phyloP scores from a whole-genome alignment of 768 basidiomycete species.

The Tubosaeta brunneosetosa region DNA sequence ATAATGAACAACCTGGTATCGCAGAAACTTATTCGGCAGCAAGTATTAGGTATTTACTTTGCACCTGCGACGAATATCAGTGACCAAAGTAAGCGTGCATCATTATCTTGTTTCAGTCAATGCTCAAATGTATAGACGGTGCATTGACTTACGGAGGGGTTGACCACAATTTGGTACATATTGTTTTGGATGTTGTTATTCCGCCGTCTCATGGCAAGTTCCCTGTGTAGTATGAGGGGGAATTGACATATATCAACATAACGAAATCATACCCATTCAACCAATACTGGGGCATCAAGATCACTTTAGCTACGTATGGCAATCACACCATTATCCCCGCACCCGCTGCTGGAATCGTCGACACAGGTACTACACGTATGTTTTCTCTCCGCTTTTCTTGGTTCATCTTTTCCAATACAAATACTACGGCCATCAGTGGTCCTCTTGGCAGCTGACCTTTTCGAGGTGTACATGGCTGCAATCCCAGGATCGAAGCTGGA shows the following conservation, averaged over 20 bases:
- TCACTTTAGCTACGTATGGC: conserved; percentile 11
- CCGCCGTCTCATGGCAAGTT: not conserved
- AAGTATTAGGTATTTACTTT: conserved; percentile 18
- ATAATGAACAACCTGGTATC: conserved; percentile 19
- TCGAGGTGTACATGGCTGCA: conserved; percentile 7
- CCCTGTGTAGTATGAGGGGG: conserved; percentile 12
- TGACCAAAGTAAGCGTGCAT: conserved; percentile 9
- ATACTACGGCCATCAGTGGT: conserved; percentile 4
- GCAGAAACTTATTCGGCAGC: conserved; percentile 12
- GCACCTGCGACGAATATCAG: conserved; percentile 12
- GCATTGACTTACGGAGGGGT: conserved; percentile 15
- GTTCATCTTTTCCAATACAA: not conserved
- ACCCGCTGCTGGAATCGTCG: conserved; percentile 24
- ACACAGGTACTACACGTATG: conserved; percentile 24
- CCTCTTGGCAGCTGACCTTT: conserved; percentile 13
- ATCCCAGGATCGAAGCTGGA: conserved; percentile 13
- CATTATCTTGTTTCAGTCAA: not conserved
- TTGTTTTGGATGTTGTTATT: not conserved
- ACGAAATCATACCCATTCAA: conserved; percentile 18
- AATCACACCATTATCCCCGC: conserved; percentile 4
- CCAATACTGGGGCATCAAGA: conserved; percentile 23
- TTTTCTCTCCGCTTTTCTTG: not conserved
- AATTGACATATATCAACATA: conserved; percentile 18
- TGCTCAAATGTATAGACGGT: conserved; percentile 9
- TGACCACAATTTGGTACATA: conserved; percentile 11